These are phyloP conservation scores for Fusarium papillatum DNA, from an alignment of 2,329 filamentous ascomycete species.

Conservation along the genomic window DNA sequence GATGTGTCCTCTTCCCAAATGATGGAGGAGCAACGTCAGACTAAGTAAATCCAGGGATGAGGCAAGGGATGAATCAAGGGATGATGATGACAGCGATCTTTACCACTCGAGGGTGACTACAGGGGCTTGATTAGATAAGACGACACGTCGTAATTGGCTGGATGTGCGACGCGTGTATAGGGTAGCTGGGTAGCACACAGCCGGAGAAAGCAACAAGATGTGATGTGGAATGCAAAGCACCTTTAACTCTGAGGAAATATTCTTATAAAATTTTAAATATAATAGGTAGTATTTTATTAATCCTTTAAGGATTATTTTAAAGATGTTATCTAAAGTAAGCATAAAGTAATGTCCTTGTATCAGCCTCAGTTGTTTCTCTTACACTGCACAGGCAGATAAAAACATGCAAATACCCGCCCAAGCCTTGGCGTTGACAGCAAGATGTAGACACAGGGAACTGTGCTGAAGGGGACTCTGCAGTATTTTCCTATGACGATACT, in stretches of 20 bases:
- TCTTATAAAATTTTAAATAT: too few relatives aligned
- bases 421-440: background rate
- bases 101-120: background rate
- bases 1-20: background rate
- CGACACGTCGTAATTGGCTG: background rate
- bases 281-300: too few relatives aligned
- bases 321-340: too few relatives aligned
- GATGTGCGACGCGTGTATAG: background rate
- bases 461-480: background rate
- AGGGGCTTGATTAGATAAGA: background rate
- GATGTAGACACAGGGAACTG: background rate
- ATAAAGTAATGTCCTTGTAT: too few relatives aligned
- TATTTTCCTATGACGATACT: background rate
- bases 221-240: too few relatives aligned
- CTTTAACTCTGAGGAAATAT: too few relatives aligned
- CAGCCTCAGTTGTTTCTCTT: too few relatives aligned
- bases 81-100: background rate
- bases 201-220: too few relatives aligned
- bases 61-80: background rate
- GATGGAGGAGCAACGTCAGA: background rate
- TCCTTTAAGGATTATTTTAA: too few relatives aligned
- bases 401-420: background rate
- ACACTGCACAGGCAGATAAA: too few relatives aligned
- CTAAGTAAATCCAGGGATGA: background rate
- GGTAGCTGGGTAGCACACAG: background rate